A percentile compares a stretch with the other conserved stretches of the same genome.
Evolutionary conservation across 2,329 filamentous ascomycete genomes (phyloP).

Genomic region (Metarhizium album): DNA sequence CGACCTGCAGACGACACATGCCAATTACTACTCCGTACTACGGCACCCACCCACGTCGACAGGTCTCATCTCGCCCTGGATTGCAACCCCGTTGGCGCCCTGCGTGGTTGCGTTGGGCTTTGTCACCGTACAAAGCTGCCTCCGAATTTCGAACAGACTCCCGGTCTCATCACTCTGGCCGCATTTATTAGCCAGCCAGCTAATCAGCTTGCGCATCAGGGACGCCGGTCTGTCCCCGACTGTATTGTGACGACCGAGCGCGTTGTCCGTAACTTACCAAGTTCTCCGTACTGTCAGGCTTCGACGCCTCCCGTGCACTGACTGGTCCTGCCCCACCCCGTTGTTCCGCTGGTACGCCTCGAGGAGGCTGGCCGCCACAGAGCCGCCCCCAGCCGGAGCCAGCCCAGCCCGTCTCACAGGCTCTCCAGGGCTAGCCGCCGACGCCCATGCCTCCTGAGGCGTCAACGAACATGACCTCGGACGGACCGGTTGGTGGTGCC

Average conservation of each 20-base stretch:
- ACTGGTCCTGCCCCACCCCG: neutral
- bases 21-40: neutral
- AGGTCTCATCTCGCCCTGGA: no score
- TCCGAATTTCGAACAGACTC: neutral
- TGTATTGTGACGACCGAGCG: no score
- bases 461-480: conserved; percentile 3
- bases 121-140: no score
- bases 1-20: neutral
- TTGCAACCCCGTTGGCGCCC: no score
- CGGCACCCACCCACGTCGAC: no score
- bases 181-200: neutral
- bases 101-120: neutral
- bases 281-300: neutral
- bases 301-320: neutral
- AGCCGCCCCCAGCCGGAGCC: neutral
- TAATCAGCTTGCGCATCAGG: neutral
- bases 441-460: neutral
- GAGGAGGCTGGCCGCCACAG: neutral
- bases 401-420: neutral
- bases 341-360: neutral
- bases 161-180: neutral
- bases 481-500: conserved; percentile 1
- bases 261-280: neutral
- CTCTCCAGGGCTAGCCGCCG: neutral
- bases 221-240: neutral